Conservation (phyloP, 768 basidiomycete species). For the Hemileccinum impolitum region DNA sequence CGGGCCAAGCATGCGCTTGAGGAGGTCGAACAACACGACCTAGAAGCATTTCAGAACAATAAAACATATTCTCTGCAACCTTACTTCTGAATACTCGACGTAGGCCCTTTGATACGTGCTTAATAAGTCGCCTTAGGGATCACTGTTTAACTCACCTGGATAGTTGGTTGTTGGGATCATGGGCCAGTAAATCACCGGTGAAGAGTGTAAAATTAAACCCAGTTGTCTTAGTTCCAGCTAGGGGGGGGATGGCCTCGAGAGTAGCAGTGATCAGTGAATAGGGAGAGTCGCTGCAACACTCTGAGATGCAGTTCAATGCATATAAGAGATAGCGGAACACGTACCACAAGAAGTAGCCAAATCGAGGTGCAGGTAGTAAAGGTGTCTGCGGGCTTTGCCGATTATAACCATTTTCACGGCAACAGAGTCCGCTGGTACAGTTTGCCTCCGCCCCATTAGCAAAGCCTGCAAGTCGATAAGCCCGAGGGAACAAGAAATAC, state of each 20-base stretch:
- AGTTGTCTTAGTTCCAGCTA: constrained; percentile 56
- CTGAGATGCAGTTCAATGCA: neutral
- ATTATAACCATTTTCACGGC: constrained; percentile 54
- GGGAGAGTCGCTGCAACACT: constrained; percentile 53
- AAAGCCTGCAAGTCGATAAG: constrained; percentile 44
- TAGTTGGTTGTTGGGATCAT: constrained; percentile 63
- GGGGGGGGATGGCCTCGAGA: constrained; percentile 61
- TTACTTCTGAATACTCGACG: constrained; percentile 60
- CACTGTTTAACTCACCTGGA: constrained; percentile 43
- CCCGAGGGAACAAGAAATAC: neutral
- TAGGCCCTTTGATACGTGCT: constrained; percentile 42
- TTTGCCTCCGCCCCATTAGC: constrained; percentile 70
- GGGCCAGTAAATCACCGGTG: constrained; percentile 73
- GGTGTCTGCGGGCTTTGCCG: constrained; percentile 45
- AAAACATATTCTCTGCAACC: neutral
- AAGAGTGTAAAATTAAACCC: constrained; percentile 66
- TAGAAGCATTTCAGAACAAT: constrained; percentile 25
- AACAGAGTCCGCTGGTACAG: constrained; percentile 66
- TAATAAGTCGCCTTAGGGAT: neutral
- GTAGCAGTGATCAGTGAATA: constrained; percentile 56
- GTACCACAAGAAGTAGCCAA: constrained; percentile 60
- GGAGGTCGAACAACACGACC: constrained; percentile 64
- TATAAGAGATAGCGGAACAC: neutral
- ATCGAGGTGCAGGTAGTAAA: constrained; percentile 62
- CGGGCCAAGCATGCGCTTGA: constrained; percentile 56